phyloP scores from a whole-genome alignment of 2,329 filamentous ascomycete genomes.

The Albifimbria verrucaria region DNA sequence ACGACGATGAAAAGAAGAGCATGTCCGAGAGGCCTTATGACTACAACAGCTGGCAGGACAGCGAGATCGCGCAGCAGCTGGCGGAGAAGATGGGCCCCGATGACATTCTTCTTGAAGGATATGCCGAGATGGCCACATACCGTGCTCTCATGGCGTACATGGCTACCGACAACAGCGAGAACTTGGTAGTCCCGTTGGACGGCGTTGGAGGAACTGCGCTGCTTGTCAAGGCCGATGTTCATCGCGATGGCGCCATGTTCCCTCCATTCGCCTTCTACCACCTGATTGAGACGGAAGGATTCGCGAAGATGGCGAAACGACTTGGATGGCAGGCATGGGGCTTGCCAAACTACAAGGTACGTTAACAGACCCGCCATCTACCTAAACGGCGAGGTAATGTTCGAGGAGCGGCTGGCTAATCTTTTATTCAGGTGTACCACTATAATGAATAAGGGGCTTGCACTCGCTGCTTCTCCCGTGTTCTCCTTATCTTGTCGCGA shows the following conservation, averaged over 20 bases:
- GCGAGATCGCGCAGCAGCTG: constrained; percentile 70
- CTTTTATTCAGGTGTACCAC: constrained; percentile 67
- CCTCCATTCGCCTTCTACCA: constrained; percentile 95
- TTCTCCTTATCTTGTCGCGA: constrained; percentile 9
- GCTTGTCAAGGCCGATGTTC: constrained; percentile 93
- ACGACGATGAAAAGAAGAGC: constrained; percentile 64
- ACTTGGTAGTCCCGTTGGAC: constrained; percentile 72
- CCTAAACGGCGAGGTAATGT: too few relatives aligned
- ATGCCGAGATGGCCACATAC: constrained; percentile 89
- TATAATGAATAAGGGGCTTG: constrained; percentile 68
- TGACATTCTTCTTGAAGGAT: constrained; percentile 91
- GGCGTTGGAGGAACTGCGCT: constrained; percentile 92
- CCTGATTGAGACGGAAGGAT: constrained; percentile 95
- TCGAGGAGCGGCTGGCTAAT: too few relatives aligned
- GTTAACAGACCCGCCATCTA: too few relatives aligned
- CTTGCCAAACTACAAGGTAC: constrained; percentile 95
- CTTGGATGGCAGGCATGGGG: constrained; percentile 83
- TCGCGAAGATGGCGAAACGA: constrained; percentile 92
- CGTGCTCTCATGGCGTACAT: constrained; percentile 88
- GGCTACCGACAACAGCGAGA: constrained; percentile 54
- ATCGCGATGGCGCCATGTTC: constrained; percentile 98
- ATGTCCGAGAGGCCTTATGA: constrained; percentile 84
- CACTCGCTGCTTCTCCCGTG: background rate
- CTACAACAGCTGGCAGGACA: constrained; percentile 97
- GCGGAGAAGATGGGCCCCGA: constrained; percentile 80